Percentiles rank a stretch among this genome's conserved stretches.
Conservation (phyloP, 768 basidiomycete genomes). For the Infundibulicybe gibba region DNA sequence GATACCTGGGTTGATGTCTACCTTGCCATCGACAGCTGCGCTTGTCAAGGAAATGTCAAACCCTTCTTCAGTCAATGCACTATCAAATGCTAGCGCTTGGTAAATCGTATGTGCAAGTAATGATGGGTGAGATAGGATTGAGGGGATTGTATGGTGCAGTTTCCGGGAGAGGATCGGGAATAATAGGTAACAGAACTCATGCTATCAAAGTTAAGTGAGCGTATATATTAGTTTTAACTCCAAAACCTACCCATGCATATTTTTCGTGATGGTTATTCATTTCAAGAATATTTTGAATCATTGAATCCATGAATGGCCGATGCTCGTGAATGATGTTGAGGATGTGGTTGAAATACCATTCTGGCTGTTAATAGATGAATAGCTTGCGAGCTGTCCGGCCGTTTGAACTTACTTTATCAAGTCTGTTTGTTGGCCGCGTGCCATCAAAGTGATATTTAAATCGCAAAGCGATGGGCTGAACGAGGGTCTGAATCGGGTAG, state of each 20-base stretch:
- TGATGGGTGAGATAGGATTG: constrained; percentile 72
- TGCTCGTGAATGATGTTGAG: constrained; percentile 88
- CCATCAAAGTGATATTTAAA: constrained; percentile 97
- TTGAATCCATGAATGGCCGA: constrained; percentile 68
- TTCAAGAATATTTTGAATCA: constrained; percentile 68
- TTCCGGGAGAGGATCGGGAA: constrained; percentile 77
- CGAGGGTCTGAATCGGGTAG: constrained; percentile 82
- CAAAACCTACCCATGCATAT: constrained; percentile 67
- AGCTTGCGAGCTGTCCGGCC: not conserved
- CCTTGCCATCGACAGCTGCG: constrained; percentile 18
- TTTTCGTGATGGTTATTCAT: constrained; percentile 59
- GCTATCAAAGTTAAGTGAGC: constrained; percentile 34
- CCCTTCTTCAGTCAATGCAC: constrained; percentile 67
- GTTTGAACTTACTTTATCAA: constrained; percentile 71
- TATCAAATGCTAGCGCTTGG: constrained; percentile 87
- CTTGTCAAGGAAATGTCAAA: constrained; percentile 60
- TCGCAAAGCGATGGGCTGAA: constrained; percentile 77
- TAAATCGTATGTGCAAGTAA: constrained; percentile 95
- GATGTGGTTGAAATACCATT: constrained; percentile 95
- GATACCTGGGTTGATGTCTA: constrained; percentile 64
- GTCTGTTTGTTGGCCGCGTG: constrained; percentile 77
- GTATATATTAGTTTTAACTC: not conserved
- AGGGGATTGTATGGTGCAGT: constrained; percentile 68
- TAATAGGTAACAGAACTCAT: constrained; percentile 79
- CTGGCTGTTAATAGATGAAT: constrained; percentile 54